Percentiles rank a stretch among this genome's conserved stretches.
Evolutionary conservation across 768 basidiomycete species (phyloP).

Genomic region (Omphalotus guepiniiformis): DNA sequence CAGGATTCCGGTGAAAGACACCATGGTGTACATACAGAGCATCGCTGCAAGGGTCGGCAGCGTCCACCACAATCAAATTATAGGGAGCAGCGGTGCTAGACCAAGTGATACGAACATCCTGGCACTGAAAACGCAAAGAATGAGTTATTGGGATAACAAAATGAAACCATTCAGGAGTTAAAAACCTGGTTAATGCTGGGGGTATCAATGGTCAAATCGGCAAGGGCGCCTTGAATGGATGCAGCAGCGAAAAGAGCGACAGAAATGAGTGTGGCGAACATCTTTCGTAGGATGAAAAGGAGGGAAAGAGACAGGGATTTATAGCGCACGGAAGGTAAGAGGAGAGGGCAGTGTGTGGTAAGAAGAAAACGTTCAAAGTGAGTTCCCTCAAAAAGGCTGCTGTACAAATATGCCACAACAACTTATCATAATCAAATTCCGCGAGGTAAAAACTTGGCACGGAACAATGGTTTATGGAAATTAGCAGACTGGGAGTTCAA

Average conservation of each 20-base stretch:
- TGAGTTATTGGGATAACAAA: constrained; percentile 5
- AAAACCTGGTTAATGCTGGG: constrained; percentile 52
- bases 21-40: constrained; percentile 58
- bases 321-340: constrained; percentile 21
- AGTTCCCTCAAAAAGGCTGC: background rate
- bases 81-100: constrained; percentile 41
- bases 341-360: constrained; percentile 22
- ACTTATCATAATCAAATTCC: too few species aligned
- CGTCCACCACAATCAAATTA: constrained; percentile 52
- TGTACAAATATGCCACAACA: constrained; percentile 15
- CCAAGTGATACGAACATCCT: constrained; percentile 50
- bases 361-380: constrained; percentile 22
- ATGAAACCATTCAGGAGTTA: constrained; percentile 9
- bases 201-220: constrained; percentile 44
- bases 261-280: constrained; percentile 78
- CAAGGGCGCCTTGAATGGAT: constrained; percentile 46
- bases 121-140: constrained; percentile 42
- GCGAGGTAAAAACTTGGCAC: too few species aligned
- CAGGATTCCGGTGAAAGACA: background rate
- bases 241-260: constrained; percentile 61
- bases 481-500: too few species aligned
- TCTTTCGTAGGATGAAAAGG: constrained; percentile 32
- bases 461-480: too few species aligned
- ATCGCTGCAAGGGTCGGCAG: constrained; percentile 53
- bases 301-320: constrained; percentile 14